Base-by-base conservation (phyloP, 495 filamentous ascomycete genomes). In the Xanthoparmelia taractica region DNA sequence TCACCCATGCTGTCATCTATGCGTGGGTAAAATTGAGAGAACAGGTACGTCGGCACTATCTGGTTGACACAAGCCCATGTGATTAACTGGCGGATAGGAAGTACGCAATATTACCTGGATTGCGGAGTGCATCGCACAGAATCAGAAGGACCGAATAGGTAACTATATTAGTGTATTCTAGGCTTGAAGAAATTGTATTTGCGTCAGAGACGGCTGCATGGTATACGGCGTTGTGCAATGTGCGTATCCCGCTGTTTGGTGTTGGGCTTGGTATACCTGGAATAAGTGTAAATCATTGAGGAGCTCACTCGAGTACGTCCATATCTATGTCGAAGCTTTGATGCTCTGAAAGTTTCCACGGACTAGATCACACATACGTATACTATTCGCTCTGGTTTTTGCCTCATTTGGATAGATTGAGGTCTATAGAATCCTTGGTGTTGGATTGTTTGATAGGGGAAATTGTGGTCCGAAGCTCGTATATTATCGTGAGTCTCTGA, bases 51-150 rank as follows among this genome's bases (percentile, higher is more conserved):
- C 40, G 58, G 17, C 18, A 50, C 6, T 34, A 47, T 25, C 13
- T n/a, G 38, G 8, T 25, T 36, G 57, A 6, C 25, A 63, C 63
- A 59, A 47, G 52, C 67, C 45, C 31, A 27, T 38, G 11, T 66
- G 52, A 52, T 71, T 76, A 63, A 80, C 56, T 27, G 15, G n/a
- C 25, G 33, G 25, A 20, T 64, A 96, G 94, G 94, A 99, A 88
- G 96, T 97, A 73, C 89, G 94, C 45, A 99, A 99, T 71, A 94
- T 99, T 70, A 97, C 93, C 55, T 99, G 94, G 94, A 99, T 99
- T 71, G 86, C 95, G 12, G 94, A 99, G 75, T 99, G 94, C 77
- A 99, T 99, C 84, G 94, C 94, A 56, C 94, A 99, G 77, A 96
- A 96, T 79, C 94, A 99, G 80, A 99, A 97, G 78, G 94, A 99